These are phyloP conservation scores for Vaccinium myrtillus DNA, from an alignment of 148 eudicot genomes.

Conservation along the genomic window DNA sequence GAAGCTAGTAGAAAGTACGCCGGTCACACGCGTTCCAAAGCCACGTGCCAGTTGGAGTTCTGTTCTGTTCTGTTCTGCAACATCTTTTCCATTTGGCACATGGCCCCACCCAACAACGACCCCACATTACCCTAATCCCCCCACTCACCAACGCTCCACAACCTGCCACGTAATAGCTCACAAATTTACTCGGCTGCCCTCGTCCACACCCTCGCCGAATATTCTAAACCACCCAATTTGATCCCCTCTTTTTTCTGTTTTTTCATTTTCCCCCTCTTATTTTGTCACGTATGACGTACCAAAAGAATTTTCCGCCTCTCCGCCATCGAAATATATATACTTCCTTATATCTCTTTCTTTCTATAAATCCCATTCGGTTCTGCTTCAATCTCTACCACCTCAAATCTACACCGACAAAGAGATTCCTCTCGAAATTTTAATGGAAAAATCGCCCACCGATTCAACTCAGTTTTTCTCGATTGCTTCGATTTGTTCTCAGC, in stretches of 20 bases:
- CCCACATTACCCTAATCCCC: background rate
- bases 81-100: background rate
- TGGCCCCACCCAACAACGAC: background rate
- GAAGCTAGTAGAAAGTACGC: background rate
- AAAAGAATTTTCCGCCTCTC: too few species aligned
- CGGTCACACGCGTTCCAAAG: background rate
- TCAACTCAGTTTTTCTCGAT: constrained; percentile 15
- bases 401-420: constrained; percentile 17
- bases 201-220: constrained; percentile 20
- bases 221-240: constrained; percentile 10
- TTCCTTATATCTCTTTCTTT: background rate
- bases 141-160: background rate
- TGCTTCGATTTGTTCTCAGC: constrained; percentile 24
- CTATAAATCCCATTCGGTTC: background rate
- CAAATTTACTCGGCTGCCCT: constrained; percentile 3
- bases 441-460: constrained; percentile 22
- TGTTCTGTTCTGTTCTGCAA: background rate
- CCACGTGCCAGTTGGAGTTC: background rate
- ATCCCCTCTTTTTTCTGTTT: background rate
- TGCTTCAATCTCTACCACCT: constrained; percentile 10
- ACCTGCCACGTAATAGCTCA: background rate
- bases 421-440: constrained; percentile 6
- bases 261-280: background rate
- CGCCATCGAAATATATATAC: background rate
- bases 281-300: background rate